phyloP scores from a whole-genome alignment of 768 basidiomycete genomes.

The Xerocomellus amylosporus region DNA sequence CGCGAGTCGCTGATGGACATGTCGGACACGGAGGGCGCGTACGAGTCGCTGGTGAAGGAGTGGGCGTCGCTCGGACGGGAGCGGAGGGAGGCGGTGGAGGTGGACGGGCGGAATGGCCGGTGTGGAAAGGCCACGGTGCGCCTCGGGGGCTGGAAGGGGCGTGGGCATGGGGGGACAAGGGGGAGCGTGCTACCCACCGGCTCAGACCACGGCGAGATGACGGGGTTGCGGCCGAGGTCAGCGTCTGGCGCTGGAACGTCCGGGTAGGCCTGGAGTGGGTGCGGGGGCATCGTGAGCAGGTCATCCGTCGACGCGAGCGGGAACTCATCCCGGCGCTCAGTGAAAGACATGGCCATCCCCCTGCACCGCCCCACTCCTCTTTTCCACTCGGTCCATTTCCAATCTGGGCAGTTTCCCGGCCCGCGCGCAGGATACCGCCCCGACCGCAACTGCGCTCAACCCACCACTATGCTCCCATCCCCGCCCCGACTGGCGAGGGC shows the following conservation, averaged over 20 bases:
- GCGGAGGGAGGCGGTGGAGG: constrained; percentile 34
- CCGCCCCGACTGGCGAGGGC: constrained; percentile 11
- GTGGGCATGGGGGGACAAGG: constrained; percentile 7
- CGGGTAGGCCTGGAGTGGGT: constrained; percentile 9
- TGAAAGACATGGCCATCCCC: constrained; percentile 15
- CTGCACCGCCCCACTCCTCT: not conserved
- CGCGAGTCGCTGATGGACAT: constrained; percentile 37
- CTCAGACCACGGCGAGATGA: constrained; percentile 23
- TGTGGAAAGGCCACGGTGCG: constrained; percentile 26
- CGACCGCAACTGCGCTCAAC: constrained; percentile 5
- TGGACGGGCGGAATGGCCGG: constrained; percentile 32
- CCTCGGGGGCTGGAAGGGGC: constrained; percentile 11
- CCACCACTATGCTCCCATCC: constrained; percentile 5
- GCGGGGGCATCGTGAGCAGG: not conserved
- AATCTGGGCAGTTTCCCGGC: constrained; percentile 11
- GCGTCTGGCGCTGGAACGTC: not conserved
- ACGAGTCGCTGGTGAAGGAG: constrained; percentile 26
- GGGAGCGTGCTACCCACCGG: constrained; percentile 5
- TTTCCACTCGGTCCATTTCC: constrained; percentile 5
- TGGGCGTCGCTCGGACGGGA: constrained; percentile 31
- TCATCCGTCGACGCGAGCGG: constrained; percentile 6
- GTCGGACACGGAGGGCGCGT: constrained; percentile 32
- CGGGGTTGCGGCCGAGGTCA: constrained; percentile 4
- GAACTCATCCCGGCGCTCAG: constrained; percentile 12
- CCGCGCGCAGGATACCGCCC: not conserved